Conservation (phyloP, 208 protist genomes). For the Trichomonas gallinae region DNA sequence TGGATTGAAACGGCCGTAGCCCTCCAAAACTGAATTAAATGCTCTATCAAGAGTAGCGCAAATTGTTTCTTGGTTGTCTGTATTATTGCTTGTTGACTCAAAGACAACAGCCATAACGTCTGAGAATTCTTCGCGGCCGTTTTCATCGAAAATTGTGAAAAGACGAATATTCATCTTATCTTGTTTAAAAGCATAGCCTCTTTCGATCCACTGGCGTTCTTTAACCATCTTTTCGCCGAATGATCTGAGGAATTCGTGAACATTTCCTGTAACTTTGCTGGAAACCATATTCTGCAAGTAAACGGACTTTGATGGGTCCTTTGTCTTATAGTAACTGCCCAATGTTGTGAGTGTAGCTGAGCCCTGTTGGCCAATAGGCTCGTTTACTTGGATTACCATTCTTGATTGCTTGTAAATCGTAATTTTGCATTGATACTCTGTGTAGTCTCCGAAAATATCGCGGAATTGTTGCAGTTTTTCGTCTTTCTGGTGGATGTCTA, state of each 20-base stretch:
- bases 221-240: not conserved
- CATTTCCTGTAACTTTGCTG: not conserved
- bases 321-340: not conserved
- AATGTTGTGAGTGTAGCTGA: not conserved
- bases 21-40: not conserved
- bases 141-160: not conserved
- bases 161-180: not conserved
- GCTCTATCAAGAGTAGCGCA: not conserved
- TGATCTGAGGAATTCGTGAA: not conserved
- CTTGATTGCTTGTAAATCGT: not conserved
- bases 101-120: not conserved
- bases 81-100: not conserved
- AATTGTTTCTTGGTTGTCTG: not conserved
- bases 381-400: not conserved
- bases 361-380: not conserved
- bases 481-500: not conserved
- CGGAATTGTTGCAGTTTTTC: not conserved
- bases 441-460: not conserved
- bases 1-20: not conserved
- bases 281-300: not conserved
- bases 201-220: not conserved
- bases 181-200: not conserved
- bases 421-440: not conserved
- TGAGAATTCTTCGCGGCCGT: not conserved
- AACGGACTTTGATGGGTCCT: not conserved